A percentile compares a stretch with the other conserved stretches of the same genome.
phyloP scores from a whole-genome alignment of 345 rosid genomes.

The Dipteronia sinensis region DNA sequence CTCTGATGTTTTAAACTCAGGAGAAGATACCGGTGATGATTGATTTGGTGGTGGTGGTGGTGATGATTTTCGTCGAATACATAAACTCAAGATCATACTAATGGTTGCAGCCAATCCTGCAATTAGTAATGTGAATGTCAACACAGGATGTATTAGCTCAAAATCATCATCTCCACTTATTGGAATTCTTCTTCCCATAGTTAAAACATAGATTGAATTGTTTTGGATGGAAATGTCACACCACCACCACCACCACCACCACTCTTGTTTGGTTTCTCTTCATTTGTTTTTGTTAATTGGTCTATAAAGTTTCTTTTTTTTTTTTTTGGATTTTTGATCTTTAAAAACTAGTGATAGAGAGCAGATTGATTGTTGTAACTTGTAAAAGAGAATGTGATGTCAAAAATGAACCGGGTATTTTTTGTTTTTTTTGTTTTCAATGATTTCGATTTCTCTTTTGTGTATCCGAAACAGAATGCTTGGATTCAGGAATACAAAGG shows the following conservation, averaged over 20 bases:
- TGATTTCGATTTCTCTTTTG: background rate
- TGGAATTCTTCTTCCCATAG: slow-evolving; percentile 46
- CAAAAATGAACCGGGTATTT: background rate
- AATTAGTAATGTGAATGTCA: slow-evolving; percentile 26
- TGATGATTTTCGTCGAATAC: slow-evolving; percentile 36
- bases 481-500: slow-evolving; percentile 21
- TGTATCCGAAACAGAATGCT: slow-evolving; percentile 24
- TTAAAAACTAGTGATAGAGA: background rate
- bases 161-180: background rate
- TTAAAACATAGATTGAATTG: background rate
- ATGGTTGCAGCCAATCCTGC: slow-evolving; percentile 35
- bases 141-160: slow-evolving; percentile 3
- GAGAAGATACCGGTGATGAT: slow-evolving; percentile 12
- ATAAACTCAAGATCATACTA: slow-evolving; percentile 43
- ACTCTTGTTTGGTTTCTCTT: background rate
- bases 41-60: background rate
- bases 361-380: background rate
- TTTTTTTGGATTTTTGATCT: slow-evolving; percentile 4
- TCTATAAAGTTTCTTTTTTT: background rate
- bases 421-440: background rate
- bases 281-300: background rate
- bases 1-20: background rate
- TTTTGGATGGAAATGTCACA: background rate
- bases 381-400: background rate
- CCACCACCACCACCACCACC: too few relatives aligned